Percentiles rank a stretch among this genome's conserved stretches.
Conservation (phyloP, 176 grass and related monocot genomes). For the Cocos nucifera region DNA sequence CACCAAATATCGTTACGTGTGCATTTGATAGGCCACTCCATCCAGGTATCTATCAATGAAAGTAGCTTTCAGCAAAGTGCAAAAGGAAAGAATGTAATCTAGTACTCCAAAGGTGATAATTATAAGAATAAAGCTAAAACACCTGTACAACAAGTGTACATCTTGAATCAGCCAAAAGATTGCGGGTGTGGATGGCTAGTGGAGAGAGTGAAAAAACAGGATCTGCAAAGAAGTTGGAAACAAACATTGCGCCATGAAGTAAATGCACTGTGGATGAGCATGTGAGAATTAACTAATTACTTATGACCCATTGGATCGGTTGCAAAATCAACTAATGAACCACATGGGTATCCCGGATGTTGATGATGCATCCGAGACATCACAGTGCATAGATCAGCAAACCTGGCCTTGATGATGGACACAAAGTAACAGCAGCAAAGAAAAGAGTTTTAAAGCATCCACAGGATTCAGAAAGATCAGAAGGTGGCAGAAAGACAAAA, state of each 20-base stretch:
- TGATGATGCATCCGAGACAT: constrained; percentile 98
- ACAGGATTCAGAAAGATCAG: no score
- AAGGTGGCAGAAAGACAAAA: neutral
- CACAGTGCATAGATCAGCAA: constrained; percentile 85
- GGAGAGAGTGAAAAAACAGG: constrained; percentile 92
- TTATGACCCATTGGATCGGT: constrained; percentile 85
- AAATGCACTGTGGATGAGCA: no score
- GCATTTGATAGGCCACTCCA: constrained; percentile 97
- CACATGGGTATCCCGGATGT: constrained; percentile 79
- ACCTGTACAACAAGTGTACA: constrained; percentile 97
- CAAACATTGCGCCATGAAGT: no score
- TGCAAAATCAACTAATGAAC: constrained; percentile 95
- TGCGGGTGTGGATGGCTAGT: constrained; percentile 86
- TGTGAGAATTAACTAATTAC: constrained; percentile 16
- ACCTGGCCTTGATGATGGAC: constrained; percentile 37
- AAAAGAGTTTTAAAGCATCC: no score
- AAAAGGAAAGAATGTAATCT: no score
- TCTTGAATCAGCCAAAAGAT: constrained; percentile 82
- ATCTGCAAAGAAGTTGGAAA: constrained; percentile 31
- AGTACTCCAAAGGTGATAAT: neutral
- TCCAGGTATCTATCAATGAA: constrained; percentile 66
- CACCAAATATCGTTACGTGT: constrained; percentile 93
- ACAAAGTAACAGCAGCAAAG: no score
- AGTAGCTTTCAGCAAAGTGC: no score
- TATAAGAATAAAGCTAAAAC: neutral